Evolutionary conservation across 2,329 filamentous ascomycete species (phyloP), one percentile per base, ranked within the genome.

Genomic region (Colletotrichum ledebouriae): DNA sequence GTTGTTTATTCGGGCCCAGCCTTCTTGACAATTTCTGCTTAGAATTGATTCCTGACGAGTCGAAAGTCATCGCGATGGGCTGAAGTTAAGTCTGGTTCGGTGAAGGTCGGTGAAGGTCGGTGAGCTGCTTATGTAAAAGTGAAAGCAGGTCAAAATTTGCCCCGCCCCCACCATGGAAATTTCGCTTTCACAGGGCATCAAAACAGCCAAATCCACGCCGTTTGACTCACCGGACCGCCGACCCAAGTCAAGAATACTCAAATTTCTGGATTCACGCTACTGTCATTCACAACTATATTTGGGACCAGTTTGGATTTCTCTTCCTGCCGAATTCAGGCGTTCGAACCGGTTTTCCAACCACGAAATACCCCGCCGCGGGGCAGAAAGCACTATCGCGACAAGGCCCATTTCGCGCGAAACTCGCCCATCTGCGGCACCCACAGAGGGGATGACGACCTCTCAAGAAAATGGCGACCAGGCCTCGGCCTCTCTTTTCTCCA

Each of bases 101-200:
- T 29, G 37, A 62, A 49, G 20, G 2, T 57, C 33, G 55, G 47
- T 29, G 37, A 62, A 49, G 20, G 2, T 34, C 46, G 57, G 60
- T 64, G 68, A 65, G 50, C 10, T 47, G 68, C 63, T 71, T 72
- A 71, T 63, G 69, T 72, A 70, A 72, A 47, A 25, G 39, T 47
- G 25, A 62, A 44, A 29, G 58, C 13, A 33, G 66, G 59, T 69
- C 59, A 69, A 71, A 64, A 64, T 56, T 64, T 71, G 69, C 70
- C 70, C 70, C 69, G 70, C 70, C 69, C 70, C 70, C 70, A 71
- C 70, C 66, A 72, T 71, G 58, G 66, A 64, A 63, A 67, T 71
- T 71, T 71, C 63, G 42, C 70, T 63, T 61, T 57, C 64, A 50
- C 64, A 59, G 57, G 67, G 63, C 62, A 50, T 25, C 55, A 60